A percentile compares a stretch with the other conserved stretches of the same genome.
Conservation (phyloP, 1,284 basidiomycete genomes). For the Hortiboletus rubellus region DNA sequence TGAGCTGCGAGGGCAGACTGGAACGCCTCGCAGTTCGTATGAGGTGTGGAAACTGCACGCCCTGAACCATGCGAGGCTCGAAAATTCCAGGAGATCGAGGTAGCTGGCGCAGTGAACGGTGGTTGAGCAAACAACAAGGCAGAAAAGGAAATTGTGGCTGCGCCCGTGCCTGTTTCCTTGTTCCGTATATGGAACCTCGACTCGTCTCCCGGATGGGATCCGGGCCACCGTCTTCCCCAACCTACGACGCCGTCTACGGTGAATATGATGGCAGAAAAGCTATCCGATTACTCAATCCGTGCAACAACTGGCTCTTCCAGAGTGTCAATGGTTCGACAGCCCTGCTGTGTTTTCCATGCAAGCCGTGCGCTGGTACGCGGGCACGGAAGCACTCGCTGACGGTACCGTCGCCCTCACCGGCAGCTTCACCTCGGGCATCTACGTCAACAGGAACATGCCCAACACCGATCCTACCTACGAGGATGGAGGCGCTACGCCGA, state of each 20-base stretch:
- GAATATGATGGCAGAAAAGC: slow-evolving; percentile 65
- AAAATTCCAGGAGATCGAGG: no score
- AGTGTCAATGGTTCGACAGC: slow-evolving; percentile 80
- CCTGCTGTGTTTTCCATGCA: slow-evolving; percentile 69
- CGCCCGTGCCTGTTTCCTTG: no score
- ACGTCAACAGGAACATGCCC: slow-evolving; percentile 80
- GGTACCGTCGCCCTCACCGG: slow-evolving; percentile 72
- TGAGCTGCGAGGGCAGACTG: no score
- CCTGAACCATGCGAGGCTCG: no score
- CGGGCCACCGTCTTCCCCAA: no score
- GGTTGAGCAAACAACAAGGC: no score
- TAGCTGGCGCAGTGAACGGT: no score
- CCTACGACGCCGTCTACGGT: slow-evolving; percentile 51
- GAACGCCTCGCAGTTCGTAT: no score
- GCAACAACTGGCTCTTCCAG: slow-evolving; percentile 48
- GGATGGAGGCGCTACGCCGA: slow-evolving; percentile 43
- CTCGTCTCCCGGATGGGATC: no score
- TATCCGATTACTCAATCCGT: slow-evolving; percentile 69
- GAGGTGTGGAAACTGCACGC: no score
- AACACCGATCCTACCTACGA: slow-evolving; percentile 61
- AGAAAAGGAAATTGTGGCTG: no score
- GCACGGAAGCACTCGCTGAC: slow-evolving; percentile 70
- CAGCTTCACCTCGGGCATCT: slow-evolving; percentile 82
- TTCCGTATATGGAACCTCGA: no score
- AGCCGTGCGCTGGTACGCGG: slow-evolving; percentile 77